Evolutionary conservation across 345 rosid species (phyloP).

Genomic region (Aquilaria malaccensis): DNA sequence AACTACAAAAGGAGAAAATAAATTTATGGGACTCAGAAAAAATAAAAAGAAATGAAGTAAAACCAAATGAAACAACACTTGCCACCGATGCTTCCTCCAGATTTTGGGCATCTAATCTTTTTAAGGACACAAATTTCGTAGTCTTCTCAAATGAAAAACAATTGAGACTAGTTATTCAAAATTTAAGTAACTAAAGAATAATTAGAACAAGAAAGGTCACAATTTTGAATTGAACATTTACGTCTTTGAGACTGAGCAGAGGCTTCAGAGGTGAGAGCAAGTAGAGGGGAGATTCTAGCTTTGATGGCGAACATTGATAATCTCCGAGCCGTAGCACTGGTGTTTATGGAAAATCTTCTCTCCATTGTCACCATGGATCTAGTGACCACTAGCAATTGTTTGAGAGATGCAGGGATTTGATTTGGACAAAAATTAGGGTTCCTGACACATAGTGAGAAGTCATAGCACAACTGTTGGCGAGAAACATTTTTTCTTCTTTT

Average conservation of each 20-base stretch:
- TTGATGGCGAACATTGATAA: slow-evolving; percentile 48
- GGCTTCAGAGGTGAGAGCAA: slow-evolving; percentile 77
- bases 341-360: slow-evolving; percentile 9
- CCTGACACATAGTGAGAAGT: slow-evolving; percentile 18
- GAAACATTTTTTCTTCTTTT: slow-evolving; percentile 15
- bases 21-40: background rate
- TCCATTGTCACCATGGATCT: slow-evolving; percentile 24
- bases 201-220: background rate
- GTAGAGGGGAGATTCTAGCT: slow-evolving; percentile 69
- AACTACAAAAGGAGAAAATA: slow-evolving; percentile 24
- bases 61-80: slow-evolving; percentile 25
- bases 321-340: slow-evolving; percentile 21
- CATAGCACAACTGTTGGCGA: slow-evolving; percentile 19
- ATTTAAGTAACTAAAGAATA: background rate
- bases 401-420: background rate
- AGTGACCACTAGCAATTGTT: slow-evolving; percentile 16
- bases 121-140: slow-evolving; percentile 66
- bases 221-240: slow-evolving; percentile 30
- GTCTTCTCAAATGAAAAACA: slow-evolving; percentile 68
- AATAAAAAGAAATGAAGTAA: background rate
- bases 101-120: slow-evolving; percentile 53
- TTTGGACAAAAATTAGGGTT: slow-evolving; percentile 9
- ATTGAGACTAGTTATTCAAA: slow-evolving; percentile 30
- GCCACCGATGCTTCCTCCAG: slow-evolving; percentile 87
- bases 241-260: slow-evolving; percentile 72